Evolutionary conservation across 208 protist species (phyloP).

Genomic region (Leishmania gerbilli): DNA sequence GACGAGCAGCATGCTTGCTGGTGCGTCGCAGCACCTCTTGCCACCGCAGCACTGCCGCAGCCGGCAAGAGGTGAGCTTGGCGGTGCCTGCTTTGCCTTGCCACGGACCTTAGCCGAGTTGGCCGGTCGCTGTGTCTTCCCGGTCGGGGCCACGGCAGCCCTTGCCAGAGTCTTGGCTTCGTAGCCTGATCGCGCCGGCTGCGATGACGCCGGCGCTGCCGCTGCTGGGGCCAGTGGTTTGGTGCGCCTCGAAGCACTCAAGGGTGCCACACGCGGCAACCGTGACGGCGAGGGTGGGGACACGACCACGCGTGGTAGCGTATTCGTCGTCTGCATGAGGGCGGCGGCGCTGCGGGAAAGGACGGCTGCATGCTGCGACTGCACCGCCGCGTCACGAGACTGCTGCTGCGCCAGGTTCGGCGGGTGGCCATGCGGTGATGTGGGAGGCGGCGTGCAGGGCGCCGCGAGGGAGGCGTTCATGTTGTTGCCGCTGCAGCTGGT

Average conservation of each 20-base stretch:
- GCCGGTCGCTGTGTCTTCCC: background rate
- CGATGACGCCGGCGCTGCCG: background rate
- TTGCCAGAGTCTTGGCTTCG: background rate
- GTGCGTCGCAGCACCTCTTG: background rate
- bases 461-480: background rate
- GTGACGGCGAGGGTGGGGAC: background rate
- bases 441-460: background rate
- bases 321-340: background rate
- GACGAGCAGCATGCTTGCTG: background rate
- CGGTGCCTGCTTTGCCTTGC: background rate
- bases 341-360: background rate
- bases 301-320: background rate
- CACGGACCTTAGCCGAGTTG: background rate
- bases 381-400: background rate
- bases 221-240: background rate
- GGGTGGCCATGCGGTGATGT: background rate
- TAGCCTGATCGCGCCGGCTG: background rate
- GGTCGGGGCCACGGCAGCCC: background rate
- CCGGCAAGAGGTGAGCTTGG: background rate
- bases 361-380: background rate
- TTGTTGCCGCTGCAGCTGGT: background rate
- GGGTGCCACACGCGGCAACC: background rate
- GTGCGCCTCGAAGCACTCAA: background rate
- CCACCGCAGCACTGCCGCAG: background rate
- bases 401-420: background rate